Evolutionary conservation across 306 rosid species (phyloP).

Genomic region (Canavalia ensiformis): DNA sequence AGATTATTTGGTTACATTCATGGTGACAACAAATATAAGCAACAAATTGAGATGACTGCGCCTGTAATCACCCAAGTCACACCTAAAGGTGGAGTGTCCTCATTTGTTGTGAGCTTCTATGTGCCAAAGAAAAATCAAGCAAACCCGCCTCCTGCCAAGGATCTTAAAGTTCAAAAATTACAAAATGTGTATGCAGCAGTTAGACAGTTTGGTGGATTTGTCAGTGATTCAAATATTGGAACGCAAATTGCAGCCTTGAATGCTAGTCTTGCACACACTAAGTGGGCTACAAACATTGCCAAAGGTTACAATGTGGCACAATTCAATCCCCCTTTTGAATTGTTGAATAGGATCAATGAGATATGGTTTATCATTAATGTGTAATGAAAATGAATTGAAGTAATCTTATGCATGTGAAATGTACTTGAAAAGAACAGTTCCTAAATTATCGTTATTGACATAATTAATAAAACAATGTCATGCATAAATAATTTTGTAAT

Average conservation of each 20-base stretch:
- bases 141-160: conserved; percentile 77
- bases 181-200: conserved; percentile 65
- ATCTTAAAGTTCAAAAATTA: conserved; percentile 71
- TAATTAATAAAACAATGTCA: too few species aligned
- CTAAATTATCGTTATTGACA: too few species aligned
- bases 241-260: conserved; percentile 72
- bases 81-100: conserved; percentile 78
- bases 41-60: conserved; percentile 81
- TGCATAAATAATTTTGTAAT: too few species aligned
- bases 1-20: conserved; percentile 83
- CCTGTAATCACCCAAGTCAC: conserved; percentile 70
- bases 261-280: conserved; percentile 64
- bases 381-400: too few species aligned
- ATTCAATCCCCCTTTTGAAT: conserved; percentile 84
- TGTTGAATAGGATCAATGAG: conserved; percentile 75
- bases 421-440: too few species aligned
- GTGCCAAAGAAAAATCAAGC: conserved; percentile 79
- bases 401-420: too few species aligned
- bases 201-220: conserved; percentile 75
- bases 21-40: conserved; percentile 69
- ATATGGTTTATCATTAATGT: too few species aligned
- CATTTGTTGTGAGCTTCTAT: conserved; percentile 80
- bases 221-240: conserved; percentile 59
- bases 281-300: conserved; percentile 66
- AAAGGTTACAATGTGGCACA: conserved; percentile 76